phyloP scores from a whole-genome alignment of 225 moss, liverwort and hornwort species.

The Physcomitrellopsis africana region DNA sequence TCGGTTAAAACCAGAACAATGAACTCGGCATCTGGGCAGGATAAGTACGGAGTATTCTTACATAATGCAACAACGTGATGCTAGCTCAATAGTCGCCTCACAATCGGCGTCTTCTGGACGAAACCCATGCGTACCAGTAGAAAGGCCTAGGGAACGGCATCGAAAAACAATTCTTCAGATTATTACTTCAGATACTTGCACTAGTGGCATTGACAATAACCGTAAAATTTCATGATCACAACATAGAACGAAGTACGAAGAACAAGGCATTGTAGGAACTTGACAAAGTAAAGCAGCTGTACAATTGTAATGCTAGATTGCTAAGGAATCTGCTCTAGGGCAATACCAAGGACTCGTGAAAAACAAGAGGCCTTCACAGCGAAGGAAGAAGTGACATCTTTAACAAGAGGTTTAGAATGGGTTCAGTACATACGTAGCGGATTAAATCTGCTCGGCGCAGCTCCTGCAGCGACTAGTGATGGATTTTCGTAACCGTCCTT shows the following conservation, averaged over 20 bases:
- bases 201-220: neutral
- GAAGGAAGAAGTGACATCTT: constrained; percentile 29
- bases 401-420: constrained; percentile 31
- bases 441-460: constrained; percentile 48
- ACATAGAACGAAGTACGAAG: neutral
- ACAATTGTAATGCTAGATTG: neutral
- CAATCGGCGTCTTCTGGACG: constrained; percentile 37
- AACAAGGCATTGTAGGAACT: neutral
- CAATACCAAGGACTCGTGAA: constrained; percentile 29
- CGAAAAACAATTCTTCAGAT: constrained; percentile 12
- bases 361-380: constrained; percentile 31
- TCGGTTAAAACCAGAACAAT: neutral
- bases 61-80: constrained; percentile 43
- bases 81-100: constrained; percentile 40
- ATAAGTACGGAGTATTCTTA: constrained; percentile 21
- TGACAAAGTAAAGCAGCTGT: too few relatives aligned
- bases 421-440: constrained; percentile 50
- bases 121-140: constrained; percentile 34
- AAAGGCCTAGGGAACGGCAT: constrained; percentile 36
- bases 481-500: constrained; percentile 27
- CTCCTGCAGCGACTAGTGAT: constrained; percentile 38
- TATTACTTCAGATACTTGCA: neutral
- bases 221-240: neutral
- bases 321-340: constrained; percentile 10
- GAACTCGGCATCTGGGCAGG: neutral